Percentiles rank a stretch among this genome's conserved stretches.
phyloP scores from a whole-genome alignment of 2,329 filamentous ascomycete species.

The Dactylonectria macrodidyma region DNA sequence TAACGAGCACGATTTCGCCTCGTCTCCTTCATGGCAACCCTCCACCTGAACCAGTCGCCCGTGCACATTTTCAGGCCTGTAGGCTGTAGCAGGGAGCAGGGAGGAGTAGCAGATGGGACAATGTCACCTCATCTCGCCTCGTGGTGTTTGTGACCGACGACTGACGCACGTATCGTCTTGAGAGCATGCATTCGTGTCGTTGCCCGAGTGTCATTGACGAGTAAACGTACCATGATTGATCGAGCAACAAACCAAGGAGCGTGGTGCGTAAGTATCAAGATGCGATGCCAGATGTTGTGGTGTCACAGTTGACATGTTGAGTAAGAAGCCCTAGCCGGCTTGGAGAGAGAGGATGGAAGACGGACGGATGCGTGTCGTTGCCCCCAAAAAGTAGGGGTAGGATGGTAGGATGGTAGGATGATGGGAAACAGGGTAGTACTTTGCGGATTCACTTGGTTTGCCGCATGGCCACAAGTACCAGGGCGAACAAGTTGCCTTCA shows the following conservation, averaged over 20 bases:
- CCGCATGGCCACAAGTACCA: constrained; percentile 27
- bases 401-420: too few species aligned
- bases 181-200: background rate
- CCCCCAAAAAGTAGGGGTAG: constrained; percentile 1
- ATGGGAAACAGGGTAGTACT: constrained; percentile 16
- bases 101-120: constrained; percentile 13
- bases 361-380: background rate
- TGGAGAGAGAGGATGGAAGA: constrained; percentile 2
- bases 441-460: constrained; percentile 23
- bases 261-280: background rate
- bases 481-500: background rate
- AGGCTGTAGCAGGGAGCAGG: constrained; percentile 17
- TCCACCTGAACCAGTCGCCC: constrained; percentile 29
- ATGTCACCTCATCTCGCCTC: constrained; percentile 21
- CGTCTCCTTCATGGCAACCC: background rate
- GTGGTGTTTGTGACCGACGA: constrained; percentile 15
- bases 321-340: background rate
- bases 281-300: constrained; percentile 4
- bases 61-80: constrained; percentile 16
- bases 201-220: background rate
- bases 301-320: constrained; percentile 4
- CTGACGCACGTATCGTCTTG: constrained; percentile 13
- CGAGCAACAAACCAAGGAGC: background rate
- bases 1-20: constrained; percentile 10
- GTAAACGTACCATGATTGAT: background rate